These are phyloP conservation scores for Plasmopara viticola DNA, from an alignment of 352 stramenopile species.

Conservation along the genomic window DNA sequence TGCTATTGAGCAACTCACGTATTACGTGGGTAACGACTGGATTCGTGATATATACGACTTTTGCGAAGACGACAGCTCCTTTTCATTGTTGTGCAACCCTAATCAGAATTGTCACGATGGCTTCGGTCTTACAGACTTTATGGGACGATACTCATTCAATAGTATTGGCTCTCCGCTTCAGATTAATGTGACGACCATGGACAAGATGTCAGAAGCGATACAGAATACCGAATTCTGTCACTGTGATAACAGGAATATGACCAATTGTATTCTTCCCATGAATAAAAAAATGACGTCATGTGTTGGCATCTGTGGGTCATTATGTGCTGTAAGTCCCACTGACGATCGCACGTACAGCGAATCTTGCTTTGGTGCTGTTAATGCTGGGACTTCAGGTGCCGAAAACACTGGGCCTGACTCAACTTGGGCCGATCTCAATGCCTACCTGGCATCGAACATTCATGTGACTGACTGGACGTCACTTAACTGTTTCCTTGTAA, in stretches of 20 bases:
- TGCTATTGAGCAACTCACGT: constrained; percentile 47
- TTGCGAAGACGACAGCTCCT: constrained; percentile 48
- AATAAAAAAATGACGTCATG: constrained; percentile 43
- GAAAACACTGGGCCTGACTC: constrained; percentile 15
- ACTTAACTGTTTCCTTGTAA: constrained; percentile 50
- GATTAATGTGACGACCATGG: constrained; percentile 54
- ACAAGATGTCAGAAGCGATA: constrained; percentile 16
- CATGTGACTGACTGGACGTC: constrained; percentile 30
- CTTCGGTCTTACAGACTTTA: constrained; percentile 47
- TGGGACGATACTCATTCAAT: constrained; percentile 59
- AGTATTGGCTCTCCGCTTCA: constrained; percentile 54
- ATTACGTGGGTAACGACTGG: constrained; percentile 56
- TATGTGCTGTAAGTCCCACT: constrained; percentile 33
- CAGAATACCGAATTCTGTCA: constrained; percentile 39
- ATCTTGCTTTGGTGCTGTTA: constrained; percentile 29
- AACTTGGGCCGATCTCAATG: constrained; percentile 37
- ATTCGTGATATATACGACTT: constrained; percentile 63
- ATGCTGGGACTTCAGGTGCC: constrained; percentile 12
- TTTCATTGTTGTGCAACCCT: constrained; percentile 49
- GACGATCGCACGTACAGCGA: constrained; percentile 37
- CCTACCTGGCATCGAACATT: constrained; percentile 34
- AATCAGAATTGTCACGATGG: constrained; percentile 48
- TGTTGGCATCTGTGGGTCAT: constrained; percentile 41
- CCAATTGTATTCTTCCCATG: constrained; percentile 44
- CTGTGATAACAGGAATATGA: constrained; percentile 33